phyloP scores from a whole-genome alignment of 805 yeast species.

The Candida chauliodis region DNA sequence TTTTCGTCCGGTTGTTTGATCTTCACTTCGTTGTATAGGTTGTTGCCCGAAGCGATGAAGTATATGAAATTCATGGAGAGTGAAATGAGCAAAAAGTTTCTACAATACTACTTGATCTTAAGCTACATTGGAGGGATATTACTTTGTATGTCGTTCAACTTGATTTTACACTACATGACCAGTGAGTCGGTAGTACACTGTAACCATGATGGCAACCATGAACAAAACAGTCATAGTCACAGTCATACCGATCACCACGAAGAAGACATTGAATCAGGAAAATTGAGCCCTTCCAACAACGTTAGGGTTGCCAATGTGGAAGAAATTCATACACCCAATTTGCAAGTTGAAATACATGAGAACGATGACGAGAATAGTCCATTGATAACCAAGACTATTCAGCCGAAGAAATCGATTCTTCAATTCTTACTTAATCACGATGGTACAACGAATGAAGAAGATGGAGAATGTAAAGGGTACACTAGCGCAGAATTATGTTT shows the following conservation, averaged over 20 bases:
- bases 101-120: conserved; percentile 39
- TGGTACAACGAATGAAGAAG: conserved; percentile 16
- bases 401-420: conserved; percentile 20
- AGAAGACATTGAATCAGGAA: conserved; percentile 5
- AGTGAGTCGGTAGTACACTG: conserved; percentile 85
- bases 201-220: conserved; percentile 47
- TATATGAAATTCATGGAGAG: conserved; percentile 34
- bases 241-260: conserved; percentile 18
- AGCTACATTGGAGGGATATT: conserved; percentile 57
- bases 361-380: conserved; percentile 19
- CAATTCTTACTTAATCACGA: conserved; percentile 23
- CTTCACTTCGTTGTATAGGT: conserved; percentile 71
- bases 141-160: conserved; percentile 58
- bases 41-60: conserved; percentile 64
- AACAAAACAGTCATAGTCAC: conserved; percentile 2
- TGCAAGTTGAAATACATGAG: neutral
- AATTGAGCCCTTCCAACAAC: neutral
- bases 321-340: neutral
- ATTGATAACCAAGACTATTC: conserved; percentile 10
- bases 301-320: neutral
- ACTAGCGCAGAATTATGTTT: conserved; percentile 38
- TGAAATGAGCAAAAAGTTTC: conserved; percentile 9
- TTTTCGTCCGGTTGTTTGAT: conserved; percentile 79
- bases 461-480: conserved; percentile 49
- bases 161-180: conserved; percentile 66